A percentile compares a stretch with the other conserved stretches of the same genome.
Conservation (phyloP, 192 early-diverging fungal genomes). For the Coemansia sp. region DNA sequence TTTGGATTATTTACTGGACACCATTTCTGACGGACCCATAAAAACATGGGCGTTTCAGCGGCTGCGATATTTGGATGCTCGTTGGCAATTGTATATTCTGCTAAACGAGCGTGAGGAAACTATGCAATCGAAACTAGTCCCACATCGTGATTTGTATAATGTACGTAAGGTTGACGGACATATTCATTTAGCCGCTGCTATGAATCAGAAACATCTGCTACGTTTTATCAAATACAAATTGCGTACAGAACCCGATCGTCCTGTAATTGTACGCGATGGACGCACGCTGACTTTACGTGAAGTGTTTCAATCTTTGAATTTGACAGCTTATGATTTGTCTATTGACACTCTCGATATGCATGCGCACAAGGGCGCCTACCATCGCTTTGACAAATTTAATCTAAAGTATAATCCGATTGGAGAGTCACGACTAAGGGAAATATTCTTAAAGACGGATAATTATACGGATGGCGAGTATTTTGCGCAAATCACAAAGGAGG, state of each 20-base stretch:
- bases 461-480: slow-evolving; percentile 81
- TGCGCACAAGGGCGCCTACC: slow-evolving; percentile 93
- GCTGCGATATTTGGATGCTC: slow-evolving; percentile 84
- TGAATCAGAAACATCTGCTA: slow-evolving; percentile 95
- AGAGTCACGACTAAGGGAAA: slow-evolving; percentile 89
- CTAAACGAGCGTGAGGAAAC: slow-evolving; percentile 94
- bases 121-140: slow-evolving; percentile 86
- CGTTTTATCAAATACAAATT: slow-evolving; percentile 95
- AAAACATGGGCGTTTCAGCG: slow-evolving; percentile 91
- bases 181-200: slow-evolving; percentile 88
- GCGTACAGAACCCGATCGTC: slow-evolving; percentile 68
- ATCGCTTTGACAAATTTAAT: slow-evolving; percentile 97
- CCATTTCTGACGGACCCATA: slow-evolving; percentile 83
- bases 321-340: slow-evolving; percentile 90
- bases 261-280: slow-evolving; percentile 83
- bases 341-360: slow-evolving; percentile 98
- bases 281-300: slow-evolving; percentile 74
- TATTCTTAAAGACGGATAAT: slow-evolving; percentile 97
- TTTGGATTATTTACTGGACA: slow-evolving; percentile 72
- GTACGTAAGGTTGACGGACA: slow-evolving; percentile 97
- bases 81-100: slow-evolving; percentile 90
- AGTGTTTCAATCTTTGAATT: slow-evolving; percentile 86
- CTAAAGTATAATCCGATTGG: slow-evolving; percentile 95
- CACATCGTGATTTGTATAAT: slow-evolving; percentile 96
- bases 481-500: slow-evolving; percentile 92